phyloP scores from a whole-genome alignment of 345 rosid species.

The Bruguiera gymnorhiza region DNA sequence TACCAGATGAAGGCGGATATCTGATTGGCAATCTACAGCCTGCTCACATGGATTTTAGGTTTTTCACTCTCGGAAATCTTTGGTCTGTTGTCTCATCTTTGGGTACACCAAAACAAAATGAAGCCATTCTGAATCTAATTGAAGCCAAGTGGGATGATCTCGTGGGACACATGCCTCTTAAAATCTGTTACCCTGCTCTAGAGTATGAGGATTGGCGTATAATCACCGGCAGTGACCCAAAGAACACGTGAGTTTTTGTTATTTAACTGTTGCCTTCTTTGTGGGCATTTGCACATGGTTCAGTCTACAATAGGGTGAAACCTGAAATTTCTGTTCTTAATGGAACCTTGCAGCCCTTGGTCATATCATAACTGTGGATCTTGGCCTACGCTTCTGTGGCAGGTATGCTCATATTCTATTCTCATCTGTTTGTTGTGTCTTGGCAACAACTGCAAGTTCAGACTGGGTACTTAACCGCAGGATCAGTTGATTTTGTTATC shows the following conservation, averaged over 20 bases:
- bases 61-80: constrained; percentile 80
- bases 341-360: constrained; percentile 71
- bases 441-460: background rate
- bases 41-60: constrained; percentile 84
- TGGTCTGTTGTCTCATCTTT: constrained; percentile 80
- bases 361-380: constrained; percentile 99
- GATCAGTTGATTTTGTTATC: background rate
- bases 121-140: constrained; percentile 59
- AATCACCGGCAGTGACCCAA: constrained; percentile 93
- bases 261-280: background rate
- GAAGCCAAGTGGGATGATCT: constrained; percentile 85
- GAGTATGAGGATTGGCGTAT: constrained; percentile 93
- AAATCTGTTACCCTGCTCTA: constrained; percentile 87
- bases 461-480: background rate
- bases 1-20: constrained; percentile 79
- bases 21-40: constrained; percentile 80
- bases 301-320: background rate
- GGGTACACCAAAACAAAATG: constrained; percentile 75
- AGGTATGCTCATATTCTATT: constrained; percentile 42
- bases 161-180: constrained; percentile 79
- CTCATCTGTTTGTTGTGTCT: background rate
- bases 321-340: constrained; percentile 7
- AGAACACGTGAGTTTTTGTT: constrained; percentile 65
- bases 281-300: background rate
- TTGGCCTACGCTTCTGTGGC: constrained; percentile 99